Percentiles rank a stretch among this genome's conserved stretches.
Conservation (phyloP, 1,139 yeast species). For the Sugiyamaella castrensis region DNA sequence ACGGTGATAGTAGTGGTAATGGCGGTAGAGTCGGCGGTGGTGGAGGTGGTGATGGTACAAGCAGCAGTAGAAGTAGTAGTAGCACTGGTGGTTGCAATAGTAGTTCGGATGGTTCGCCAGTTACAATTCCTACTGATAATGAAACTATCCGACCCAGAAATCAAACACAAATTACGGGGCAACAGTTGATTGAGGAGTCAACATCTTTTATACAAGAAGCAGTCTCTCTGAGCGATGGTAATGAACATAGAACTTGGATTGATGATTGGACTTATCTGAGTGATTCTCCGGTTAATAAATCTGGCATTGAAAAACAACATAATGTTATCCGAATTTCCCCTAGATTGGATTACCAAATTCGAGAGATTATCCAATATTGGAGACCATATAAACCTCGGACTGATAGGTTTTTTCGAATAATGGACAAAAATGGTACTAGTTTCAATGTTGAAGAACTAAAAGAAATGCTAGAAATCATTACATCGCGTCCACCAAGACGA, state of each 20-base stretch:
- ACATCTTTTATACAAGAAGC: conserved; percentile 18
- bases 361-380: conserved; percentile 25
- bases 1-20: too few relatives aligned
- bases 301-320: conserved; percentile 13
- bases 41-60: neutral
- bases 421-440: conserved; percentile 25
- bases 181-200: conserved; percentile 15
- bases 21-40: too few relatives aligned
- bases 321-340: conserved; percentile 3
- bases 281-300: conserved; percentile 12
- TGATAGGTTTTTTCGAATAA: conserved; percentile 28
- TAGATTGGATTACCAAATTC: conserved; percentile 14
- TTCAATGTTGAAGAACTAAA: conserved; percentile 27
- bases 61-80: conserved; percentile 7
- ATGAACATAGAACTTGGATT: conserved; percentile 19
- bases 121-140: conserved; percentile 3
- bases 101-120: conserved; percentile 10
- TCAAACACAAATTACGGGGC: neutral
- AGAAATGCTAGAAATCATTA: conserved; percentile 25
- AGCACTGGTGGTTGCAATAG: conserved; percentile 5
- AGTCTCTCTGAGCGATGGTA: conserved; percentile 16
- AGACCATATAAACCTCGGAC: conserved; percentile 21
- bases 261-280: conserved; percentile 13
- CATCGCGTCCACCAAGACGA: conserved; percentile 29
- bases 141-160: neutral